Base-by-base conservation (phyloP, 208 protist species). In the Trypanosoma avium region DNA sequence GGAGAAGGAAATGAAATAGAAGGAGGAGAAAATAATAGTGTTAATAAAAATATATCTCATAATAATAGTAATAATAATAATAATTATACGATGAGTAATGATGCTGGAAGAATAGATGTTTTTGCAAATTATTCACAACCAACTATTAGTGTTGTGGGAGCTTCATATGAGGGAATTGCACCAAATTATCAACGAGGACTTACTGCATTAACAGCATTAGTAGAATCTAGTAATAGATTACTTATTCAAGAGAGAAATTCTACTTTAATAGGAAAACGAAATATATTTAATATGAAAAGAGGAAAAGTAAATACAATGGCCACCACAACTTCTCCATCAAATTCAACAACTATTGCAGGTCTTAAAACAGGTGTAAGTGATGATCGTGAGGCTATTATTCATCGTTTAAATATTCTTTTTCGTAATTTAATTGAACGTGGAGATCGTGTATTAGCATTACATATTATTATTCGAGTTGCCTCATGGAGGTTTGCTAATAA, bases 101-200 rank as follows among this genome's bases (percentile, higher is more conserved):
- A n/a, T 50, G 52, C 61, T n/a, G 59, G 61, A 46, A 21, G 15
- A 10, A 72, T 77, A 12, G 67, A 77, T 67, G 79, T 87, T 4
- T 93, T 77, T 53, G 77, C 81, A 9, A 93, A 93, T 67, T 93
- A 80, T 68, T 48, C 73, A 19, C 79, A 78, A 32, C 49, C 77
- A 15, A 78, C 86, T 2, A 30, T 83, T 29, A 69, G 55, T 19
- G 77, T 61, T 59, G 67, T 58, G 4, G 58, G 54, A 15, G 48
- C 13, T 30, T 86, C 71, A 12, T 81, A 82, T 45, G 78, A 81
- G 64, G 58, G 66, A 42, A 64, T 93, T 9, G 73, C 72, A 13
- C 54, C 43, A 48, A 63, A 29, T 12, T 75, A 82, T 43, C 86
- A 88, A 36, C 71, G 76, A 8, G 82, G 86, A 9, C 70, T 93